Conservation (phyloP, 2,329 filamentous ascomycete genomes). For the Acarospora socialis region DNA sequence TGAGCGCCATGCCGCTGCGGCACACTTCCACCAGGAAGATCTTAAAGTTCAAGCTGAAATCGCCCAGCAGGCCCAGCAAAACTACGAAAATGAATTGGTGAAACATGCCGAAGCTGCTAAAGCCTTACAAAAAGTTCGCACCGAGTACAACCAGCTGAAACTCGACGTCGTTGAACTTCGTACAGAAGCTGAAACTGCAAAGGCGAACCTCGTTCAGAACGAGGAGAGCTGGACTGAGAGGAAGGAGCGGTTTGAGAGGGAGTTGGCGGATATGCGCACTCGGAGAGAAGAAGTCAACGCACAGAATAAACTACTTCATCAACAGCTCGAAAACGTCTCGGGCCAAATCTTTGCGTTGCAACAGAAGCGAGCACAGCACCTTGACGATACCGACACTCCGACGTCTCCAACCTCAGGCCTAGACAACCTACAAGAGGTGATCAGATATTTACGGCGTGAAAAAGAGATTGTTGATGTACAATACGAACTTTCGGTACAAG, state of each 20-base stretch:
- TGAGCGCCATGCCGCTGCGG: constrained; percentile 62
- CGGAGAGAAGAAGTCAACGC: constrained; percentile 71
- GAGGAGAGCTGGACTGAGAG: constrained; percentile 81
- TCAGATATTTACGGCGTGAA: constrained; percentile 79
- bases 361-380: constrained; percentile 48
- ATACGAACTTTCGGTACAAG: constrained; percentile 75
- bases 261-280: constrained; percentile 63
- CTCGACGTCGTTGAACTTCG: constrained; percentile 60
- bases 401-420: constrained; percentile 49
- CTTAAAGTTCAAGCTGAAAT: constrained; percentile 89
- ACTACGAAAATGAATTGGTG: constrained; percentile 86
- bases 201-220: constrained; percentile 61
- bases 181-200: constrained; percentile 75
- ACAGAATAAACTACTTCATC: constrained; percentile 81
- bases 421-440: constrained; percentile 76
- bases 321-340: constrained; percentile 73
- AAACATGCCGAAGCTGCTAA: constrained; percentile 95
- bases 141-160: constrained; percentile 69
- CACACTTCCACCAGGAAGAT: constrained; percentile 78
- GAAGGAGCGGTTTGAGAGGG: constrained; percentile 65
- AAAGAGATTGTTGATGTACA: constrained; percentile 98
- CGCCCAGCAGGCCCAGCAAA: constrained; percentile 80
- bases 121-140: constrained; percentile 61
- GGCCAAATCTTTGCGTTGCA: constrained; percentile 68
- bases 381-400: constrained; percentile 36